These are phyloP conservation scores for Gonapodya prolifera DNA, from an alignment of 192 early-diverging fungal genomes.

Conservation along the genomic window DNA sequence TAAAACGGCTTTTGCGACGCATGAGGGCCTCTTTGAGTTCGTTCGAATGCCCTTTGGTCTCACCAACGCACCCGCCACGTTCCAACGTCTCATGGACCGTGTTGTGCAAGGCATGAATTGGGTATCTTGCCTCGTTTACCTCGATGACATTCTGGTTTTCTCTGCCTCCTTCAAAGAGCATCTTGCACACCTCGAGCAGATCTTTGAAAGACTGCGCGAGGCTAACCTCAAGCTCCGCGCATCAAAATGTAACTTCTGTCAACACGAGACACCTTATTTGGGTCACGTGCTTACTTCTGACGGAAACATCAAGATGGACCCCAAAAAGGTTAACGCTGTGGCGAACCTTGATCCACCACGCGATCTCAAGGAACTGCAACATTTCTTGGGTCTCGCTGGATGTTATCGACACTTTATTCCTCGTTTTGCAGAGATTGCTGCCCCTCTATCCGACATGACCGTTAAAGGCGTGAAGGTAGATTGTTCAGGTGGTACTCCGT, in stretches of 20 bases:
- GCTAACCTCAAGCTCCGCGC: neutral
- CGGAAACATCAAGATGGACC: neutral
- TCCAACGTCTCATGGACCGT: constrained; percentile 22
- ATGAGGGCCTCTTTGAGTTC: no score
- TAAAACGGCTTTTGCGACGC: no score
- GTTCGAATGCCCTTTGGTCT: constrained; percentile 27
- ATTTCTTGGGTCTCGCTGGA: constrained; percentile 4
- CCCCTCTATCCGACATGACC: neutral
- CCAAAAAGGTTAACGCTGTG: neutral
- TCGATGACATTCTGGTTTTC: constrained; percentile 22
- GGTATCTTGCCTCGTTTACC: constrained; percentile 12
- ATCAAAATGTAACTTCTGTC: neutral
- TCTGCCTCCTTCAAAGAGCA: constrained; percentile 15
- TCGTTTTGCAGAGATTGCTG: constrained; percentile 2
- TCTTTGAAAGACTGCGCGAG: neutral
- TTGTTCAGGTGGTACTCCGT: neutral
- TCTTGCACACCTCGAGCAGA: neutral
- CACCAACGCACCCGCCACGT: constrained; percentile 23
- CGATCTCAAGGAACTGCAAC: neutral
- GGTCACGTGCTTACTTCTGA: constrained; percentile 4
- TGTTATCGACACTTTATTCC: constrained; percentile 6
- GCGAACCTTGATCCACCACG: neutral
- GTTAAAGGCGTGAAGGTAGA: neutral
- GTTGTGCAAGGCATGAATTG: constrained; percentile 15
- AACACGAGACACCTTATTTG: neutral